Evolutionary conservation across 768 basidiomycete genomes (phyloP).

Genomic region (Tricholoma sp.): DNA sequence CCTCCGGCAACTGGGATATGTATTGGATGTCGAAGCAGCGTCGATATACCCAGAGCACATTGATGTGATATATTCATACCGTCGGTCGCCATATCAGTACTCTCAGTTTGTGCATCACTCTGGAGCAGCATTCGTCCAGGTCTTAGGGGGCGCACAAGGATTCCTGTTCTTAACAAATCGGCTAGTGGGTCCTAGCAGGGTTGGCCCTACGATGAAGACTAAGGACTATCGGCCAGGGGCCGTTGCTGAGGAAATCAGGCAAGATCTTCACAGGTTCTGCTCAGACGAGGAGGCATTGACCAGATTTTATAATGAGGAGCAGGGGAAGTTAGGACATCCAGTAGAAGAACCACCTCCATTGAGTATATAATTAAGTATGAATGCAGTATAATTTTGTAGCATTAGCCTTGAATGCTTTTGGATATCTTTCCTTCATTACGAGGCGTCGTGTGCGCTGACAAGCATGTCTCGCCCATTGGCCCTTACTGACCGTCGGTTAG

Average conservation of each 20-base stretch:
- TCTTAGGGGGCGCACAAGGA: slow-evolving; percentile 71
- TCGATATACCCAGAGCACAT: slow-evolving; percentile 74
- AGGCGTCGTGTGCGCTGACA: slow-evolving; percentile 56
- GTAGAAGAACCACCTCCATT: slow-evolving; percentile 55
- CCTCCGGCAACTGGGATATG: slow-evolving; percentile 72
- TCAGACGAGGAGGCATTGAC: slow-evolving; percentile 46
- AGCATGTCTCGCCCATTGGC: slow-evolving; percentile 70
- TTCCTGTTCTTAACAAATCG: slow-evolving; percentile 90
- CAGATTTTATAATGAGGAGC: slow-evolving; percentile 71
- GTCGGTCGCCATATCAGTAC: slow-evolving; percentile 68
- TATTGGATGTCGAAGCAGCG: slow-evolving; percentile 77
- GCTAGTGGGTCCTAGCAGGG: slow-evolving; percentile 66
- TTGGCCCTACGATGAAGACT: slow-evolving; percentile 46
- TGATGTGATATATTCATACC: slow-evolving; percentile 87
- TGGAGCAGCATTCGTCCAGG: slow-evolving; percentile 88
- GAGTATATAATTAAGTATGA: slow-evolving; percentile 27
- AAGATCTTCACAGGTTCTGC: slow-evolving; percentile 61
- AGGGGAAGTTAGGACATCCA: slow-evolving; percentile 37
- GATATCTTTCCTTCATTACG: slow-evolving; percentile 25
- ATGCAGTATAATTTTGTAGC: not conserved
- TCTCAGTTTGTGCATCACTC: slow-evolving; percentile 91
- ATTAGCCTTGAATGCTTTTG: slow-evolving; percentile 5
- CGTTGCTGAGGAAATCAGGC: slow-evolving; percentile 57
- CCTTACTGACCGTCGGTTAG: slow-evolving; percentile 57
- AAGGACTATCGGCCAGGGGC: slow-evolving; percentile 49